Base-by-base conservation (phyloP, 169 alveolate genomes). In the Eimeria tenella region DNA sequence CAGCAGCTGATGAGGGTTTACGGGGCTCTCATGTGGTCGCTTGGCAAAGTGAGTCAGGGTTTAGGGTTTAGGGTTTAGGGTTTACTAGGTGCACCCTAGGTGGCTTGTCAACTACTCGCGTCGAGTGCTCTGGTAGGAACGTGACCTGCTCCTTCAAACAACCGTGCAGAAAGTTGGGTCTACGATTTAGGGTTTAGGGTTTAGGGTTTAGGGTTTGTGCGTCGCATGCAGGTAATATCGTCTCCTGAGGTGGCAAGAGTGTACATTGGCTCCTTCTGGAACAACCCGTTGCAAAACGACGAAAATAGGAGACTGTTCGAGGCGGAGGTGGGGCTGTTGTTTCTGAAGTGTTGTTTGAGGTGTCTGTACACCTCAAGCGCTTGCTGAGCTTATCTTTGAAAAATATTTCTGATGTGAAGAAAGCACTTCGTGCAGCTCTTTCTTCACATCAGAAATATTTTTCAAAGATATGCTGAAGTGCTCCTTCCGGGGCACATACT, bases 1-100 rank as follows among this genome's bases (percentile, higher is more conserved):
- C 97, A 96, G 95, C 98, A 97, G 94, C 97, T 97, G 73, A 94
- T 97, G 97, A 95, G 98, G 13, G 97, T 97, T n/a, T 96, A 96
- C 86, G 98, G 98, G 49, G 97, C 97, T 42, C 94, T 95, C n/a
- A 96, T 96, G 97, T 95, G 98, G 97, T 94, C 97, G 1, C 94
- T 96, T 25, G 97, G 98, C 19, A 96, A 96, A 79, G 97, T 92
- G 50, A 25, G 62, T 15, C 73, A 7, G 88, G 79, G 86, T 31
- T 31, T 31, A 31, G 90, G 94, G 68, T 84, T 31, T 50, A 77
- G 83, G 55, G 83, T 73, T 71, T 73, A 73, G 83, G 86, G 79
- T 23, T 70, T 23, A 11, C 79, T n/a, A 15, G 50, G 31, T 23
- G 23, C 88, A 55, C 7, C 17, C 15, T 55, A 82, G 75, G 11